These are phyloP conservation scores for Solanum megistacrolobum DNA, from an alignment of 257 asterid species.

Conservation along the genomic window DNA sequence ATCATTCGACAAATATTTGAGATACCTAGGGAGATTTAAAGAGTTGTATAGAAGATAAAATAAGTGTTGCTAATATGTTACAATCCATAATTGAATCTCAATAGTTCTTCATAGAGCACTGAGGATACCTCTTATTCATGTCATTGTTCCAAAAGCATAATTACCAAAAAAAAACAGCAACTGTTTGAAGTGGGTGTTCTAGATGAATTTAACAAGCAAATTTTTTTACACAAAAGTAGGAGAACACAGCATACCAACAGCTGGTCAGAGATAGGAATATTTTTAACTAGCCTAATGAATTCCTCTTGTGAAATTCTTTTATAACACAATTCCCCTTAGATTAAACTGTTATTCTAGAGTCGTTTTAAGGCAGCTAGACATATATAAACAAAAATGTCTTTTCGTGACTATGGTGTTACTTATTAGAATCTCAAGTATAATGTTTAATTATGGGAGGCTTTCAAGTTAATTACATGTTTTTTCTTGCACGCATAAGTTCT, in stretches of 20 bases:
- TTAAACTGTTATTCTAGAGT: neutral
- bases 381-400: neutral
- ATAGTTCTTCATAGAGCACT: neutral
- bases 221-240: neutral
- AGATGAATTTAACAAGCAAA: neutral
- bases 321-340: neutral
- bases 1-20: neutral
- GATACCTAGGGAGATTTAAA: neutral
- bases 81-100: neutral
- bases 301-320: neutral
- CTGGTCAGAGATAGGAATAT: neutral
- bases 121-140: neutral
- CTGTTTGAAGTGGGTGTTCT: neutral
- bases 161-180: neutral
- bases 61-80: neutral
- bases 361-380: neutral
- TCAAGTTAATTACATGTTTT: neutral
- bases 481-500: neutral
- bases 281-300: neutral
- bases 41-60: neutral
- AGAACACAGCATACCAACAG: neutral
- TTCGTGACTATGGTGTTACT: neutral
- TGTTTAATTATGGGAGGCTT: neutral
- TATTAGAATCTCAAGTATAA: neutral
- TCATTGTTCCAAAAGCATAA: neutral